Evolutionary conservation across 805 yeast genomes (phyloP).

Genomic region (Hanseniaspora singularis): DNA sequence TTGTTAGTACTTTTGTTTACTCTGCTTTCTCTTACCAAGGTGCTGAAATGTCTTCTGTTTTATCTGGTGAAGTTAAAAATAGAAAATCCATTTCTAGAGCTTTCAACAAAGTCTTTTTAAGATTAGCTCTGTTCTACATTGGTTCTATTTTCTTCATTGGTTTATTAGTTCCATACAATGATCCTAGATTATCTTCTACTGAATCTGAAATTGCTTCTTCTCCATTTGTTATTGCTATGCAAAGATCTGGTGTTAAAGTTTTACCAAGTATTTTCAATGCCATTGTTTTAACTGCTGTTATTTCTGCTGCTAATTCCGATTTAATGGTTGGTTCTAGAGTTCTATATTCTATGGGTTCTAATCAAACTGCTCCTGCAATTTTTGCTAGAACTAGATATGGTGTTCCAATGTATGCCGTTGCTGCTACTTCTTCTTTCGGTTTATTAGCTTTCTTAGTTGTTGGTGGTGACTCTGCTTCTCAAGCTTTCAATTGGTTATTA

Average conservation of each 20-base stretch:
- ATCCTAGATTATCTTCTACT: conserved; percentile 35
- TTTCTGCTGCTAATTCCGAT: conserved; percentile 73
- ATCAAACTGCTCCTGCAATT: conserved; percentile 44
- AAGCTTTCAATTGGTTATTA: conserved; percentile 60
- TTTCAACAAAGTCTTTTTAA: conserved; percentile 52
- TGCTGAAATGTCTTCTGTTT: conserved; percentile 61
- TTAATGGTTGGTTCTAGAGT: conserved; percentile 62
- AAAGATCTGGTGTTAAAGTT: conserved; percentile 52
- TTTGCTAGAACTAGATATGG: conserved; percentile 41
- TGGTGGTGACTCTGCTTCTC: conserved; percentile 38
- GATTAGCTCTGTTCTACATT: conserved; percentile 58
- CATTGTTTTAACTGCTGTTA: conserved; percentile 50
- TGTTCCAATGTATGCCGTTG: conserved; percentile 49
- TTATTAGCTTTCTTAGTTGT: conserved; percentile 49
- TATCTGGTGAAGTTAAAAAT: conserved; percentile 67
- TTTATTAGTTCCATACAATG: conserved; percentile 55
- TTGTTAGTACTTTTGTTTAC: conserved; percentile 54
- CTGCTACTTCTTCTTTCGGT: conserved; percentile 50
- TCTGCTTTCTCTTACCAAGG: conserved; percentile 79
- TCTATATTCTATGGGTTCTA: conserved; percentile 51
- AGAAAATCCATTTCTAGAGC: conserved; percentile 61
- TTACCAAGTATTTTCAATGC: conserved; percentile 64
- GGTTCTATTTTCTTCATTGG: conserved; percentile 57
- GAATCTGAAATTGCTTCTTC: conserved; percentile 38
- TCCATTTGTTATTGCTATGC: conserved; percentile 62